Conservation (phyloP, 805 yeast genomes). For the Myxozyma geophila region DNA sequence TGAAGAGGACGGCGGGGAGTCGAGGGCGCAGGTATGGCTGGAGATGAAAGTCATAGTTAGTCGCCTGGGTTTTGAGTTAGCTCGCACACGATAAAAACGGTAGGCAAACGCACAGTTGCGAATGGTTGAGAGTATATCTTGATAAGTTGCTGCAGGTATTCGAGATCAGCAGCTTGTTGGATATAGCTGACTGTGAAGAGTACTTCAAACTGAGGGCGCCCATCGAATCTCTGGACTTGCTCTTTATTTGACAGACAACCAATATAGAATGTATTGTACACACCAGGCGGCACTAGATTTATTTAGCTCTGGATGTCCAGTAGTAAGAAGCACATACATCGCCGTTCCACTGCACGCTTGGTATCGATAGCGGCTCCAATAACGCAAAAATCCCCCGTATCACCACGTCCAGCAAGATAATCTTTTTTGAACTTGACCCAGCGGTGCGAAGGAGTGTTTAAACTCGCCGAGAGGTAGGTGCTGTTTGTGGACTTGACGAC, state of each 20-base stretch:
- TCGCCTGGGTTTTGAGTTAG: background rate
- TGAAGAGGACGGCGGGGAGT: slow-evolving; percentile 5
- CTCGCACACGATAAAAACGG: background rate
- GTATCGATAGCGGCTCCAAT: slow-evolving; percentile 26
- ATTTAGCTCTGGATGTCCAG: too few species aligned
- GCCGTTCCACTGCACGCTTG: slow-evolving; percentile 14
- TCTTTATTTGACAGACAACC: slow-evolving; percentile 26
- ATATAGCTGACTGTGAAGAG: slow-evolving; percentile 21
- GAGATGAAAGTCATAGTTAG: slow-evolving; percentile 4
- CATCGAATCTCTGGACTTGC: slow-evolving; percentile 12
- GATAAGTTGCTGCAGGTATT: slow-evolving; percentile 6
- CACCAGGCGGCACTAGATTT: slow-evolving; percentile 5
- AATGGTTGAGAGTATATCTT: background rate
- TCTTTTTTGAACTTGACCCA: slow-evolving; percentile 32
- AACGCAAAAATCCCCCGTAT: slow-evolving; percentile 26
- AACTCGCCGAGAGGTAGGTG: slow-evolving; percentile 19
- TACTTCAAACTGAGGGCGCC: slow-evolving; percentile 20
- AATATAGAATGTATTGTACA: slow-evolving; percentile 13
- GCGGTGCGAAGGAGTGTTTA: slow-evolving; percentile 2
- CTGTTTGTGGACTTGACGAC: slow-evolving; percentile 14
- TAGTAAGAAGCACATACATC: slow-evolving; percentile 6
- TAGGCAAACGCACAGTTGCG: background rate
- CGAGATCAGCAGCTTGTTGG: background rate
- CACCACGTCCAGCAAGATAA: slow-evolving; percentile 28
- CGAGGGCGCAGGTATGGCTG: background rate